Base-by-base conservation (phyloP, 169 alveolate species). In the Plasmodium adleri region DNA sequence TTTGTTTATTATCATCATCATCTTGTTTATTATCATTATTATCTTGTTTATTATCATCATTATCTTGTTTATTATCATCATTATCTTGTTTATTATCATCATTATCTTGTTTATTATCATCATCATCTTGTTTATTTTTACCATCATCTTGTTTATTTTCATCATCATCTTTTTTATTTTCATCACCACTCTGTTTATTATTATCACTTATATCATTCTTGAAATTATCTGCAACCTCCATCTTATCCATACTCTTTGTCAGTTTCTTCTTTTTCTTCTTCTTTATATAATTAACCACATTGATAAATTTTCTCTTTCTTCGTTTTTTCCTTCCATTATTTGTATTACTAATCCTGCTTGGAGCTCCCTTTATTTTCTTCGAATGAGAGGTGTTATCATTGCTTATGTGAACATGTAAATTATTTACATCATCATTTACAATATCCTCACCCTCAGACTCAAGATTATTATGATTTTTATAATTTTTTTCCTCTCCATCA, bases 271-370 rank as follows among this genome's bases (percentile, higher is more conserved):
- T 76, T 76, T 26, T 76, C 52, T 67, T 76, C 22, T 74, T 74
- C n/a, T 76, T 76, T 47, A 76, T 76, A 22, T 76, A 76, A 76
- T 76, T 76, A 76, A 76, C 68, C 6, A 76, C 54, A 32, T 76
- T 76, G 24, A 76, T 76, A 56, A 76, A 76, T 43, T 76, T 76
- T 54, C 75, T 62, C 28, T 28, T 76, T 67, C 54, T 63, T 49
- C 76, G n/a, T 50, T 64, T 76, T 50, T 62, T 74, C 32, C 58
- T 70, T 32, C 17, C 26, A 60, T 59, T 8, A 17, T 60, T 60
- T 20, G 9, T 6, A 15, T 15, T 60, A 60, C 9, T 12, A 15
- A 12, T 10, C 26, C 28, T 22, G 22, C 26, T 22, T 8, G 62
- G 17, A 26, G 15, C 52, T 28, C 26, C 22, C 12, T 70, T 24